Conservation (phyloP, 768 basidiomycete species). For the Leccinum subtestaceum region DNA sequence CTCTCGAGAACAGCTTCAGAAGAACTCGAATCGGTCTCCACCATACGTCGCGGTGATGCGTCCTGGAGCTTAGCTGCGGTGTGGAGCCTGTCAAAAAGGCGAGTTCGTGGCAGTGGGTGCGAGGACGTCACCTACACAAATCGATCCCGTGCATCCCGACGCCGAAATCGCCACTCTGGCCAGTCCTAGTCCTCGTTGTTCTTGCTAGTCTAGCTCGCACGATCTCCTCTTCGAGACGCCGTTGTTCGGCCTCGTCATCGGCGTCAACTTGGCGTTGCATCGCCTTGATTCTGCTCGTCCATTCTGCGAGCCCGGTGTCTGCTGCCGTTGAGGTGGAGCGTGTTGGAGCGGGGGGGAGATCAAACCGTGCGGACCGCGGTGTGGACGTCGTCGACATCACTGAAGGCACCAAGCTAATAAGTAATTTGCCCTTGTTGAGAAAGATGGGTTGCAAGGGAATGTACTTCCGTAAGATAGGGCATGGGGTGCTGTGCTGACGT, state of each 20-base stretch:
- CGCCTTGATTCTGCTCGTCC: slow-evolving; percentile 77
- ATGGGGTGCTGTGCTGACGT: slow-evolving; percentile 19
- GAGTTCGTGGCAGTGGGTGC: neutral
- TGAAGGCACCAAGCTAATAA: neutral
- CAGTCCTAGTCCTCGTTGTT: slow-evolving; percentile 36
- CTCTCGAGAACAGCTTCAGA: slow-evolving; percentile 6
- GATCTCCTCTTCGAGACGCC: slow-evolving; percentile 59
- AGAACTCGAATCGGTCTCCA: slow-evolving; percentile 9
- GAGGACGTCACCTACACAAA: slow-evolving; percentile 27
- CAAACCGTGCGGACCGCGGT: slow-evolving; percentile 32
- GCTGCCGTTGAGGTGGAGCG: slow-evolving; percentile 29
- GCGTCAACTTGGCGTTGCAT: slow-evolving; percentile 79
- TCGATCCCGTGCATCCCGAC: slow-evolving; percentile 37
- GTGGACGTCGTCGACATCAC: slow-evolving; percentile 31
- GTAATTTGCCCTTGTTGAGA: neutral
- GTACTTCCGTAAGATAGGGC: neutral
- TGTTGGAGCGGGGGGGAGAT: slow-evolving; percentile 36
- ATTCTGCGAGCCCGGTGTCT: slow-evolving; percentile 72
- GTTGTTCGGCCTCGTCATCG: slow-evolving; percentile 76
- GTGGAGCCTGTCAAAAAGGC: slow-evolving; percentile 1
- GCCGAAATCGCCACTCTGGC: slow-evolving; percentile 37
- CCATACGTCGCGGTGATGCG: neutral
- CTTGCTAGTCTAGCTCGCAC: slow-evolving; percentile 45
- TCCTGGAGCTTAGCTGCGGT: slow-evolving; percentile 26
- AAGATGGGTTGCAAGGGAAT: neutral